Conservation (phyloP, 2,329 filamentous ascomycete species). For the Exutisphaerella laricina region DNA sequence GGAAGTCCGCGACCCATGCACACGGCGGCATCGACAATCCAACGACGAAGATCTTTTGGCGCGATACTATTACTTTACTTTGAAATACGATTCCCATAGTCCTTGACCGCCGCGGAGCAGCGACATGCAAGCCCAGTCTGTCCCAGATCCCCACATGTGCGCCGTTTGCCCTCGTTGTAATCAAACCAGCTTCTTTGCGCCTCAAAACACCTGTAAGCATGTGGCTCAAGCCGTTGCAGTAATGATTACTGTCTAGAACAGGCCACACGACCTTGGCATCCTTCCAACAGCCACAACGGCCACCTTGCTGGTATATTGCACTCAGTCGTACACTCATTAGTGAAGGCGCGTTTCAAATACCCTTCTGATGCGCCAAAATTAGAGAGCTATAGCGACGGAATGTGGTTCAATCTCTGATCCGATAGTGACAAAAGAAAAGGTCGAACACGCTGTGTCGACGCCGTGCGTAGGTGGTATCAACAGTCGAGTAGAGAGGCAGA, state of each 20-base stretch:
- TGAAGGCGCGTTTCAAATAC: background rate
- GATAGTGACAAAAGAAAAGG: conserved; percentile 6
- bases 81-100: background rate
- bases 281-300: background rate
- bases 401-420: background rate
- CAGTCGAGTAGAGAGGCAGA: conserved; percentile 13
- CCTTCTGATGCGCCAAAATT: background rate
- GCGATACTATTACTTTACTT: background rate
- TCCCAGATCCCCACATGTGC: background rate
- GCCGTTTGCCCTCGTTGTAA: background rate
- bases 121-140: background rate
- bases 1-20: too few species aligned
- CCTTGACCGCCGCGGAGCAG: too few species aligned
- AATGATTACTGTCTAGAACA: background rate
- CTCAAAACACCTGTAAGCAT: background rate
- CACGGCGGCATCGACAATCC: too few species aligned
- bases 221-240: background rate
- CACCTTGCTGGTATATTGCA: conserved; percentile 2
- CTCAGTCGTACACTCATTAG: conserved; percentile 4
- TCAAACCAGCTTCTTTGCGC: background rate
- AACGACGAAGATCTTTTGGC: too few species aligned
- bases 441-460: background rate
- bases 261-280: background rate
- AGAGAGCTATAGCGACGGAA: too few species aligned
- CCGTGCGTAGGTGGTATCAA: conserved; percentile 8